Evolutionary conservation across 2,329 filamentous ascomycete species (phyloP), one percentile per base, ranked within the genome.

Genomic region (Colletotrichum gigasporum): DNA sequence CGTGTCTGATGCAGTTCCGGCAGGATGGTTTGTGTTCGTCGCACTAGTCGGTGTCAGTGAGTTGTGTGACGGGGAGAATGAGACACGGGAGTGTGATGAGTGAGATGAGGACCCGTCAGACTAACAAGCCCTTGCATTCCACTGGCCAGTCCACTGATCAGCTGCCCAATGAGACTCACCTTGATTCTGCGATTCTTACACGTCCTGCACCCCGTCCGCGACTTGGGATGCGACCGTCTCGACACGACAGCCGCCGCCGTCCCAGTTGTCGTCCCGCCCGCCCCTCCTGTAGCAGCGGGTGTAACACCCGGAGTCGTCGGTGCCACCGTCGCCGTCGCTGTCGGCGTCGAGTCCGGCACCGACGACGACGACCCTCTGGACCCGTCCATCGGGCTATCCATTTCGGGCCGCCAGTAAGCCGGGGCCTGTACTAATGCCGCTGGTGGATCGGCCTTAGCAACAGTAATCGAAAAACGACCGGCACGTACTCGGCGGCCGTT

Each of bases 131-230:
- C n/a, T n/a, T n/a, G n/a, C n/a, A n/a, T n/a, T n/a, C n/a, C n/a
- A n/a, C n/a, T n/a, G n/a, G n/a, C n/a, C n/a, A n/a, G n/a, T n/a
- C n/a, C n/a, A n/a, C n/a, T n/a, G n/a, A n/a, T 6, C 28, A 37
- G 20, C 20, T 11, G 16, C 7, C 12, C 3, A 41, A 32, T 22
- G 20, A 30, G 18, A 22, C 64, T 42, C 24, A 68, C 66, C 60
- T 85, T 86, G 54, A 85, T 82, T 72, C 84, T 86, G 51, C 85
- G 81, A 24, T 73, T 72, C 73, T 87, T 87, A 78, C 85, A 87
- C 68, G 82, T 84, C 67, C 76, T 76, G 69, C 85, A 87, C 8
- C 84, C 85, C 3, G 78, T 76, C 34, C 85, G 76, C 2, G 84
- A 85, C 72, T 87, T 87, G 67, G 77, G 83, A 71, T 87, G 85